Evolutionary conservation across 257 asterid species (phyloP).

Genomic region (Lavandula angustifolia): DNA sequence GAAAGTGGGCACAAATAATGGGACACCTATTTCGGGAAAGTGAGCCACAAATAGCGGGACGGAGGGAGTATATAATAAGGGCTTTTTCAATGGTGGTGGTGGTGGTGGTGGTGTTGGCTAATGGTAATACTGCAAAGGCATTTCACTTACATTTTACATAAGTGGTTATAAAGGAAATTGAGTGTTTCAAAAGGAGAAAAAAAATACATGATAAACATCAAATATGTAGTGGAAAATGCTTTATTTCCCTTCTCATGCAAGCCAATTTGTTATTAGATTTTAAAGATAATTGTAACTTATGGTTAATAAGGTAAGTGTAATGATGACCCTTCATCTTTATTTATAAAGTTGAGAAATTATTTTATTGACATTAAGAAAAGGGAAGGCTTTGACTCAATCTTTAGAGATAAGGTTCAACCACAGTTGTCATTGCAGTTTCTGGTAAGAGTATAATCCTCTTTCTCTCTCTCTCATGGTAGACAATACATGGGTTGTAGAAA

Average conservation of each 20-base stretch:
- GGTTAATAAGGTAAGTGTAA: conserved; percentile 2
- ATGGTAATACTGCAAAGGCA: conserved; percentile 12
- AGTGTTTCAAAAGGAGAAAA: conserved; percentile 13
- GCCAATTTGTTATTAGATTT: background rate
- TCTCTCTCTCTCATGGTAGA: background rate
- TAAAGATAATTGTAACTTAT: conserved; percentile 23
- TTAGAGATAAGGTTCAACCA: too few species aligned
- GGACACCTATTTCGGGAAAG: too few species aligned
- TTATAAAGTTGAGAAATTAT: too few species aligned
- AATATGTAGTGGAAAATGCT: conserved; percentile 19
- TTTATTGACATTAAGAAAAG: too few species aligned
- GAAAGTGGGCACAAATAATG: too few species aligned
- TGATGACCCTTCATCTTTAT: too few species aligned
- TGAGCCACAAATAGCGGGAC: too few species aligned
- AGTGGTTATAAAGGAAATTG: conserved; percentile 24
- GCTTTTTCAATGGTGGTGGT: background rate
- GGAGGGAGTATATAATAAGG: too few species aligned
- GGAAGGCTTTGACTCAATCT: too few species aligned
- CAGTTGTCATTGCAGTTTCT: too few species aligned
- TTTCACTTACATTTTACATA: conserved; percentile 25
- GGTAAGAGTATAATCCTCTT: background rate
- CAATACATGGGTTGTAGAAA: background rate
- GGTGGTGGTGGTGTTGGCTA: background rate
- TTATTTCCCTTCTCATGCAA: conserved; percentile 29
- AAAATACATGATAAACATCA: conserved; percentile 20